A percentile compares a stretch with the other conserved stretches of the same genome.
Evolutionary conservation across 306 rosid genomes (phyloP).

Genomic region (Crataegus laevigata): DNA sequence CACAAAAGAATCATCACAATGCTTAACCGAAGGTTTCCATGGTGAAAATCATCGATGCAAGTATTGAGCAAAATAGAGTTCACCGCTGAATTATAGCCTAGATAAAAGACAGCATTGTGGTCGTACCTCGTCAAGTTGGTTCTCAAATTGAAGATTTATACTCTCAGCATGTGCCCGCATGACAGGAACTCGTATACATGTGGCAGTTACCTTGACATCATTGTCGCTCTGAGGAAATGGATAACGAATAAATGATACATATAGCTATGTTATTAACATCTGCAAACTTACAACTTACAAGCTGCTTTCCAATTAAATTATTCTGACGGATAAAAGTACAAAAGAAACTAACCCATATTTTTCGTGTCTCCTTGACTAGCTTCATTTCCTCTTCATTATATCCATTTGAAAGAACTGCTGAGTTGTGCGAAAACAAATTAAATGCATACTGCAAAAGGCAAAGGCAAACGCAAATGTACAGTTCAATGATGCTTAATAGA

Average conservation of each 20-base stretch:
- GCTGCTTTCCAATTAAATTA: neutral
- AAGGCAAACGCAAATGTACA: slow-evolving; percentile 3
- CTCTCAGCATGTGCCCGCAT: slow-evolving; percentile 99
- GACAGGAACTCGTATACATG: slow-evolving; percentile 92
- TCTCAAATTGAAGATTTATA: slow-evolving; percentile 90
- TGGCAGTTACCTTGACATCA: slow-evolving; percentile 83
- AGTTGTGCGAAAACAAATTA: slow-evolving; percentile 89
- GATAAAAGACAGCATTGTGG: neutral
- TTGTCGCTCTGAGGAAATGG: slow-evolving; percentile 53
- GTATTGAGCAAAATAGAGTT: neutral
- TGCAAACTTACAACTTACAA: neutral
- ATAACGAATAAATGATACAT: neutral
- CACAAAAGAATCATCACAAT: neutral
- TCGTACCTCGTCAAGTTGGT: slow-evolving; percentile 81
- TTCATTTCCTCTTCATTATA: slow-evolving; percentile 99
- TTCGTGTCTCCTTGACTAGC: slow-evolving; percentile 81
- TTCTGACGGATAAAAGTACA: neutral
- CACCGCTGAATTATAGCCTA: neutral
- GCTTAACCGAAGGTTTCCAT: neutral
- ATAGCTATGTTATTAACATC: neutral
- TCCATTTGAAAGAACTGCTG: slow-evolving; percentile 75
- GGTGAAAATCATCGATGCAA: neutral
- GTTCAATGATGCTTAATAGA: slow-evolving; percentile 5
- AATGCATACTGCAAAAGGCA: slow-evolving; percentile 82
- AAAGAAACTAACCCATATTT: slow-evolving; percentile 75